Evolutionary conservation across 2,329 filamentous ascomycete genomes (phyloP).

Genomic region (Diplocarpon rosae): DNA sequence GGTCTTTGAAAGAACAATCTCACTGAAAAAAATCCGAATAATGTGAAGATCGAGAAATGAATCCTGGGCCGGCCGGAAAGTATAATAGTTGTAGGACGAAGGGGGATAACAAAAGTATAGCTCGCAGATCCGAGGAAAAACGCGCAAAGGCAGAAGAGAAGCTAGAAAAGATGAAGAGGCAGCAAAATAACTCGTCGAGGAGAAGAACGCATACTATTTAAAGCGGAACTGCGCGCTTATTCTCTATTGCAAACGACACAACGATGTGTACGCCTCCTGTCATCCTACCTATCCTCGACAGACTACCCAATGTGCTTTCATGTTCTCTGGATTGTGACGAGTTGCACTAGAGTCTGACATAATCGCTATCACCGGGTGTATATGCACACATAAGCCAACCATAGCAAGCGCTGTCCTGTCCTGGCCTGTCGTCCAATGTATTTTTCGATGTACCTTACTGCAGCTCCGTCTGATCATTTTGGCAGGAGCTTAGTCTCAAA

Average conservation of each 20-base stretch:
- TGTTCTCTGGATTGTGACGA: slow-evolving; percentile 8
- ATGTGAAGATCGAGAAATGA: slow-evolving; percentile 8
- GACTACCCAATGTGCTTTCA: slow-evolving; percentile 4
- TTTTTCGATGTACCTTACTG: not conserved
- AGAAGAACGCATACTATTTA: slow-evolving; percentile 4
- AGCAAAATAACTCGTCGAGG: slow-evolving; percentile 1
- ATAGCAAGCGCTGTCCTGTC: slow-evolving; percentile 1
- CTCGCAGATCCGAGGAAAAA: slow-evolving; percentile 25
- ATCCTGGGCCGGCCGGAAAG: slow-evolving; percentile 18
- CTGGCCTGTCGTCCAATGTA: slow-evolving; percentile 2
- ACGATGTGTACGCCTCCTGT: slow-evolving; percentile 3
- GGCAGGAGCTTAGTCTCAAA: slow-evolving; percentile 2
- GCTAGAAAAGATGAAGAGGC: slow-evolving; percentile 8
- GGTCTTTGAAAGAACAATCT: slow-evolving; percentile 1
- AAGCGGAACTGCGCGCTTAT: not conserved
- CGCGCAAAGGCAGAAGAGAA: slow-evolving; percentile 13
- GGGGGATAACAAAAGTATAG: slow-evolving; percentile 19
- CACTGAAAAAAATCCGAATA: not conserved
- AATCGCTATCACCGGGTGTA: not conserved
- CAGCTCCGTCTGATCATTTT: too few relatives aligned
- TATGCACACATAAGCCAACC: not conserved
- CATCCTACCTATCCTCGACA: slow-evolving; percentile 6
- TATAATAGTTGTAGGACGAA: slow-evolving; percentile 4
- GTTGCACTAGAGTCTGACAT: slow-evolving; percentile 3
- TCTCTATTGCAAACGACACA: not conserved